A percentile compares a stretch with the other conserved stretches of the same genome.
Conservation (phyloP, 306 rosid species). For the Phaseolus lunatus region DNA sequence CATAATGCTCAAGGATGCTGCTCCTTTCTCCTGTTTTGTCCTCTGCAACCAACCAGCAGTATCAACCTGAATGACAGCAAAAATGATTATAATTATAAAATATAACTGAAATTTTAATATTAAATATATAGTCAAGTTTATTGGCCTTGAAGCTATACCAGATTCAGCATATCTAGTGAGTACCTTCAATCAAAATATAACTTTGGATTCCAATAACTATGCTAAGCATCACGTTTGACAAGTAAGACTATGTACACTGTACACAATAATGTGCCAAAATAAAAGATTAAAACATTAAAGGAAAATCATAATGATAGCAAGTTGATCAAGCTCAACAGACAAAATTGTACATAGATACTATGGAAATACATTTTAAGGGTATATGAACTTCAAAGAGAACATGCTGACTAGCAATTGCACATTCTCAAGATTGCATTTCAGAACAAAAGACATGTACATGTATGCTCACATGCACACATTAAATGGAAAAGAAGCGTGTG, state of each 20-base stretch:
- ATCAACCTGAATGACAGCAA: slow-evolving; percentile 73
- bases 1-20: slow-evolving; percentile 92
- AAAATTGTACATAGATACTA: slow-evolving; percentile 8
- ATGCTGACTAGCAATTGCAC: slow-evolving; percentile 13
- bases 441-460: background rate
- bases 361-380: slow-evolving; percentile 3
- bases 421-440: background rate
- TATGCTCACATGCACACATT: background rate
- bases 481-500: background rate
- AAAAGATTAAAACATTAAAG: background rate
- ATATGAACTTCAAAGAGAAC: slow-evolving; percentile 15
- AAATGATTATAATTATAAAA: slow-evolving; percentile 24
- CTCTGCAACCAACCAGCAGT: slow-evolving; percentile 98
- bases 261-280: background rate
- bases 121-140: slow-evolving; percentile 19
- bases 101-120: background rate
- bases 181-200: slow-evolving; percentile 20
- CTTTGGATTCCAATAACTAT: slow-evolving; percentile 17
- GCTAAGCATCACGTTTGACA: slow-evolving; percentile 3
- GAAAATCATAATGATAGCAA: slow-evolving; percentile 20
- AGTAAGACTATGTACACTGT: slow-evolving; percentile 7
- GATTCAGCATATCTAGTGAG: slow-evolving; percentile 10
- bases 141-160: slow-evolving; percentile 11
- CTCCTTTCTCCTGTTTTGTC: slow-evolving; percentile 87
- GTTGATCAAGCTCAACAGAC: slow-evolving; percentile 14